Conservation (phyloP, 495 filamentous ascomycete genomes). For the Neurospora cerealis region DNA sequence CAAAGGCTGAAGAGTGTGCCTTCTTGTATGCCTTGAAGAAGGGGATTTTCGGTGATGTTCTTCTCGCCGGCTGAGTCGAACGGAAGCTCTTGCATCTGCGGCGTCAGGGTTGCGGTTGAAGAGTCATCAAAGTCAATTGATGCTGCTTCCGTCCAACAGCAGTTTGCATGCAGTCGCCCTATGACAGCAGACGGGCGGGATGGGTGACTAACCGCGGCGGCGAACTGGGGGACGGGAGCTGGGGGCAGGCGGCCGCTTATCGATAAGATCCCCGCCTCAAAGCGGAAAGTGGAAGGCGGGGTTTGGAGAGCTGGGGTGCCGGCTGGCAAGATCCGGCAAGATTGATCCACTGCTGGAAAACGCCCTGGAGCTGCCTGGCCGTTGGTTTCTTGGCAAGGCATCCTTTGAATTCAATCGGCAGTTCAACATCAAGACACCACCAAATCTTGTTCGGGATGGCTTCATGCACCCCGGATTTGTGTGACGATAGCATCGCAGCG, state of each 20-base stretch:
- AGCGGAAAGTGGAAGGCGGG: background rate
- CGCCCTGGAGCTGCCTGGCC: background rate
- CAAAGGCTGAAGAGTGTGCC: background rate
- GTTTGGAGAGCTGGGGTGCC: background rate
- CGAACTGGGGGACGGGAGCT: background rate
- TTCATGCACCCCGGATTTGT: background rate
- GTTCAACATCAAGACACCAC: background rate
- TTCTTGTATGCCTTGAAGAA: background rate
- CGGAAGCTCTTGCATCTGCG: background rate
- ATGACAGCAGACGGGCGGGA: background rate
- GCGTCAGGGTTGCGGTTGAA: background rate
- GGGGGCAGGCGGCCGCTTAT: background rate
- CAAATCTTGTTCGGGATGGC: background rate
- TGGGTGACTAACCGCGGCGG: background rate
- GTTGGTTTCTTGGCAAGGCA: background rate
- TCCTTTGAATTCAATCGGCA: background rate
- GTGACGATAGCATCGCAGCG: background rate
- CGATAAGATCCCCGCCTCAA: background rate
- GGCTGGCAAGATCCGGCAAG: background rate
- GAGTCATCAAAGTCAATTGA: background rate
- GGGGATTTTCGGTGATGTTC: background rate
- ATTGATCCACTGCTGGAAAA: background rate
- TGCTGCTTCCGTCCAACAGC: background rate
- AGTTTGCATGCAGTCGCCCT: background rate
- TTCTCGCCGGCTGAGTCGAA: constrained; percentile 25